Base-by-base conservation (phyloP, 306 rosid genomes). In the Acmispon strigosus region DNA sequence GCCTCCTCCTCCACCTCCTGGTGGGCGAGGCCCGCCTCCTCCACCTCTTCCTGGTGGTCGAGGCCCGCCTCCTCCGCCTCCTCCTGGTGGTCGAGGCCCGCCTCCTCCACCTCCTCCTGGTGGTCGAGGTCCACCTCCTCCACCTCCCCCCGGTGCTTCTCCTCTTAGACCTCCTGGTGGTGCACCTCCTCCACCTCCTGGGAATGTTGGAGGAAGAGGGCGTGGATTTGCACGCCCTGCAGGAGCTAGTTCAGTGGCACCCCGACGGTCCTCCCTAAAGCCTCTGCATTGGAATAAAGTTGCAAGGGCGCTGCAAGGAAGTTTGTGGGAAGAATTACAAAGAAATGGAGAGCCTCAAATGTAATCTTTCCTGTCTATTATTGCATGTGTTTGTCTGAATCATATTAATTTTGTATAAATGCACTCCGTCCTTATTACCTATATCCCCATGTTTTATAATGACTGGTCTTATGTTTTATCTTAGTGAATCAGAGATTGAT, bases 211-310 rank as follows among this genome's bases (percentile, higher is more conserved):
- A 72, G 93, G 91, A 49, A 90, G 96, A 86, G 97, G 99, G 45
- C 97, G 96, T 73, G 99, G 99, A 52, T 63, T 71, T n/a, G 57
- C 85, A 36, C 95, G 97, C 11, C 86, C 84, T 44, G 29, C 48
- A 36, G 88, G 88, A 45, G 65, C 62, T 58, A 81, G 88, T 59
- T 86, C 77, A 16, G 45, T 83, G 78, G 86, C 83, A 24, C 72
- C 96, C 54, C 84, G 86, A 10, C 62, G 92, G 20, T 91, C 99
- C 79, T 83, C 97, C 32, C 83, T 91, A 69, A 95, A 89, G 78
- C 99, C 99, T 52, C 73, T 95, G 48, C 96, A 95, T 73, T 95
- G 99, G 99, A 88, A 90, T 88, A 95, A 95, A 82, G 96, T 95
- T 18, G 80, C 97, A 63, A 88, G 95, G 83, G 97, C 89, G 19